A percentile compares a stretch with the other conserved stretches of the same genome.
These are phyloP conservation scores for Cystobasidium sp. DNA, from an alignment of 1,284 basidiomycete genomes.

Conservation along the genomic window DNA sequence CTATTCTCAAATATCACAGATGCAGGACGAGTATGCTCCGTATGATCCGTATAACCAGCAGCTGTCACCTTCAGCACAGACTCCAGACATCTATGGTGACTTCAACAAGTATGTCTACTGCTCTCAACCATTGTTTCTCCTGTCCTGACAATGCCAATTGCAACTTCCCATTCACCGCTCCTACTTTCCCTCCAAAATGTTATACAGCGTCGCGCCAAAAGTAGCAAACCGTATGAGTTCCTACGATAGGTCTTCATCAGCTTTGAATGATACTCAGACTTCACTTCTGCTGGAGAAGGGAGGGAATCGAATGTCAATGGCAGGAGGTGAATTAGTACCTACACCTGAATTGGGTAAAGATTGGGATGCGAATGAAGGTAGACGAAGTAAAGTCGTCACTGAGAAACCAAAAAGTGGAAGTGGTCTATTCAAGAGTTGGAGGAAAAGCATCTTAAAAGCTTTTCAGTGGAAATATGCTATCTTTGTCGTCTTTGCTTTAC, in stretches of 20 bases:
- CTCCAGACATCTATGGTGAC: slow-evolving; percentile 41
- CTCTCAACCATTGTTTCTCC: neutral
- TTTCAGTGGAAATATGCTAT: slow-evolving; percentile 30
- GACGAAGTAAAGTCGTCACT: slow-evolving; percentile 28
- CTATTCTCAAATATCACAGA: slow-evolving; percentile 15
- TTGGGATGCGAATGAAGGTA: slow-evolving; percentile 33
- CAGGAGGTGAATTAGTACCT: slow-evolving; percentile 31
- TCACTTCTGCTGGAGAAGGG: slow-evolving; percentile 4
- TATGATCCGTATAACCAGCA: slow-evolving; percentile 27
- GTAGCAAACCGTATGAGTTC: slow-evolving; percentile 20
- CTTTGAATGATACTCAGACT: slow-evolving; percentile 6
- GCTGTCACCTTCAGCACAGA: slow-evolving; percentile 11
- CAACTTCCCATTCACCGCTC: neutral
- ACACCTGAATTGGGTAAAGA: slow-evolving; percentile 36
- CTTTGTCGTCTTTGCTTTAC: slow-evolving; percentile 30
- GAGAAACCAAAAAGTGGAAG: slow-evolving; percentile 22
- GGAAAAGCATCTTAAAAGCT: neutral
- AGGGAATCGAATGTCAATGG: slow-evolving; percentile 35
- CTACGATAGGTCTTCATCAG: slow-evolving; percentile 15
- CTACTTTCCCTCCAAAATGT: neutral
- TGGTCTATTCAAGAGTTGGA: slow-evolving; percentile 16
- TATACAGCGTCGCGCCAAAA: slow-evolving; percentile 3
- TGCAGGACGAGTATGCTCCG: slow-evolving; percentile 1
- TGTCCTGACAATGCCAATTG: no score
- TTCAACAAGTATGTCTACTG: slow-evolving; percentile 34